Evolutionary conservation across 306 rosid species (phyloP), one percentile per base, ranked within the genome.

Genomic region (Crataegus laevigata): DNA sequence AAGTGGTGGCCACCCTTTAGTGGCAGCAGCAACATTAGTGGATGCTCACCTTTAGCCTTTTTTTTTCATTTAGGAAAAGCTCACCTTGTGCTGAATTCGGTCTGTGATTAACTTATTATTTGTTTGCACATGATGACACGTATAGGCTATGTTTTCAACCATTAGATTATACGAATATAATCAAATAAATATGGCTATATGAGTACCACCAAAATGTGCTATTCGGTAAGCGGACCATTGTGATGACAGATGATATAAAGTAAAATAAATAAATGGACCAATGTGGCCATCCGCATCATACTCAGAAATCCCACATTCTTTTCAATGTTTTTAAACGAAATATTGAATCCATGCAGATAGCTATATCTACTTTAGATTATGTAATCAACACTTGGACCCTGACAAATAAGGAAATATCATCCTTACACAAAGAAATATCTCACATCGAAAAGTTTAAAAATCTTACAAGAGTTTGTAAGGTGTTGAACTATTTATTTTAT

Each of bases 11-110:
- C 83, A 81, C 72, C 45, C 59, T 76, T 74, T 82, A 76, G 81
- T 73, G 84, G 22, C 73, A 73, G 80, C 92, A 86, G 84, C 83
- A 74, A 74, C 75, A 15, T 71, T 80, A 89, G 96, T 93, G 98
- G 96, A 81, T 84, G 75, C 89, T 83, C 84, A 86, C 89, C 91
- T 69, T 76, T 12, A 34, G 38, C 38, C 3, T 30, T 30, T 30
- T 30, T 30, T 28, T 30, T 30, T 30, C 5, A 3, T 30, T 0
- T 30, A 30, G 32, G 32, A 30, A 30, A 30, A 30, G 32, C 32
- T 43, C 50, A 43, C 50, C 32, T 43, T 43, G 50, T 43, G 73
- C 78, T 75, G 24, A 71, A 3, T 70, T 30, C 8, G 40, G 28
- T 64, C 34, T n/a, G 34, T 17, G 5, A 13, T 32, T 55, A 21